Conservation (phyloP, 192 early-diverging fungal species). For the Linnemannia hyalina region DNA sequence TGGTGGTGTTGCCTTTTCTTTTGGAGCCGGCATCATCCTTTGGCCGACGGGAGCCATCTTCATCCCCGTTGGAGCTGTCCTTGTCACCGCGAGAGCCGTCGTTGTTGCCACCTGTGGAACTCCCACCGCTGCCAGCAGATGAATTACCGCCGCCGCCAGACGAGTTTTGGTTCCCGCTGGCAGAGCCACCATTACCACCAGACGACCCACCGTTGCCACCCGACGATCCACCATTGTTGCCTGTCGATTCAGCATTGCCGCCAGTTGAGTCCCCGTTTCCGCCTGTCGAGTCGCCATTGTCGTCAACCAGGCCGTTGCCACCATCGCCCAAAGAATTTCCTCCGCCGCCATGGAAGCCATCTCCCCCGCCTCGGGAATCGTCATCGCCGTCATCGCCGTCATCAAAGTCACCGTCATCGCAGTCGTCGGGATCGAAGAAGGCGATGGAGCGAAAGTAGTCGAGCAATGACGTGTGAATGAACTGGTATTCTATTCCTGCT, state of each 20-base stretch:
- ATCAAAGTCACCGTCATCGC: not conserved
- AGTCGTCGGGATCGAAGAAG: not conserved
- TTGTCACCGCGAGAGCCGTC: not conserved
- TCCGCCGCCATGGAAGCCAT: not conserved
- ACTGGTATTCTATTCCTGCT: not conserved
- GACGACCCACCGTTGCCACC: not conserved
- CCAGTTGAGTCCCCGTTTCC: not conserved
- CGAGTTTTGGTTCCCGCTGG: not conserved
- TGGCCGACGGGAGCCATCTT: not conserved
- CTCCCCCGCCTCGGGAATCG: not conserved
- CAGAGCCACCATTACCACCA: not conserved
- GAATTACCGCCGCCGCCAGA: too few species aligned
- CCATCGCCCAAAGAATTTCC: not conserved
- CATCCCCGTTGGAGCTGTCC: not conserved
- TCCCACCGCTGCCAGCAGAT: not conserved
- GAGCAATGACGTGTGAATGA: not conserved
- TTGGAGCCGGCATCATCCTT: not conserved
- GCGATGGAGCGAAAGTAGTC: not conserved
- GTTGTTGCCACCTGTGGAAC: not conserved
- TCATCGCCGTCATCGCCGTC: not conserved
- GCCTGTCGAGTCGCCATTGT: not conserved
- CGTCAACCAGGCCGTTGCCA: not conserved
- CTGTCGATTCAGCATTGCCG: not conserved
- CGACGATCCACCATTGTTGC: not conserved
- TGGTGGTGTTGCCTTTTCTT: not conserved